Conservation (phyloP, 2,329 filamentous ascomycete species). For the Beauveria australis region DNA sequence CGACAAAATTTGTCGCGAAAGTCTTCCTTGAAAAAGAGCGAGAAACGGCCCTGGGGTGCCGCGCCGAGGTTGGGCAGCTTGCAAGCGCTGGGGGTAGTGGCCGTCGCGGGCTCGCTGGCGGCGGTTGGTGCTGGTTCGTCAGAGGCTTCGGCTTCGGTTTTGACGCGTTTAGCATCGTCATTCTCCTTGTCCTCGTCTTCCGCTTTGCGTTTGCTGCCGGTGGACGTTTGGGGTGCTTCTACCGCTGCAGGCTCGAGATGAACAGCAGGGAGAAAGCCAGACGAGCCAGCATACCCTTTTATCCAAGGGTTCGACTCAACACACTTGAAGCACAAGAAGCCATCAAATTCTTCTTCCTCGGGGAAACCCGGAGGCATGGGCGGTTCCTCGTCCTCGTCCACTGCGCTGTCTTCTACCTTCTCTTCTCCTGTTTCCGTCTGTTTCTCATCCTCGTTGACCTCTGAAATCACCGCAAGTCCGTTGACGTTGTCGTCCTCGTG, state of each 20-base stretch:
- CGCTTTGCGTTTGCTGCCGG: constrained; percentile 57
- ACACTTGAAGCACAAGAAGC: constrained; percentile 91
- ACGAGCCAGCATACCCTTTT: constrained; percentile 71
- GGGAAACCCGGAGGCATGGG: constrained; percentile 82
- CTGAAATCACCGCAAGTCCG: constrained; percentile 40
- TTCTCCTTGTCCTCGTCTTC: constrained; percentile 38
- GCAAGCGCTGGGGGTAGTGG: constrained; percentile 31
- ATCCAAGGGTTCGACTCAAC: constrained; percentile 85
- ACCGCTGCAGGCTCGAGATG: constrained; percentile 30
- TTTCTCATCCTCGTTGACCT: constrained; percentile 32
- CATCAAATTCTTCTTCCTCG: constrained; percentile 78
- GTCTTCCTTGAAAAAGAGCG: constrained; percentile 69
- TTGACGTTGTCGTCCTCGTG: constrained; percentile 17
- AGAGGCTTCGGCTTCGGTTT: constrained; percentile 29
- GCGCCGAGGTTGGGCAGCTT: constrained; percentile 53
- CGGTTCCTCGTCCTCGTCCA: constrained; percentile 48
- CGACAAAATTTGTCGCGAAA: constrained; percentile 80
- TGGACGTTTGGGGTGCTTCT: not conserved
- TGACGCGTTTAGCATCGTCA: constrained; percentile 42
- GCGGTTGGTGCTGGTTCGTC: constrained; percentile 14
- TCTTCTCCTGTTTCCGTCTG: constrained; percentile 15
- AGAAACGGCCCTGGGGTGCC: constrained; percentile 53
- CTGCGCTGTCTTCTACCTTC: constrained; percentile 30
- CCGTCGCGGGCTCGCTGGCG: constrained; percentile 6
- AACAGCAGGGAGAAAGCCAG: constrained; percentile 72